Conservation (phyloP, 2,329 filamentous ascomycete species). For the Stylonectria norvegica region DNA sequence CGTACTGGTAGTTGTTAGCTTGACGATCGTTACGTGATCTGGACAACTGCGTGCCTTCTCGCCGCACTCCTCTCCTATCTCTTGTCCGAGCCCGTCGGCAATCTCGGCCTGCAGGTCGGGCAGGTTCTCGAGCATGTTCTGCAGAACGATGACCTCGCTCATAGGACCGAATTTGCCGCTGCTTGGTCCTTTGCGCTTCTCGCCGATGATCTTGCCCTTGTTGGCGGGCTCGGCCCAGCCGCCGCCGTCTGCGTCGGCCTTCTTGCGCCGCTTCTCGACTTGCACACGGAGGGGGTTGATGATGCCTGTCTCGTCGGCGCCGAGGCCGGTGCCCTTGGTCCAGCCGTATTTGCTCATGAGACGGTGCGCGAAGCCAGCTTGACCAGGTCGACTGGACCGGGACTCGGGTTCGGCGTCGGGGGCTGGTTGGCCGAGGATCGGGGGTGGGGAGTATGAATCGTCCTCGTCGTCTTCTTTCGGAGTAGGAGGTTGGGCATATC, state of each 20-base stretch:
- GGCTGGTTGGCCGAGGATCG: constrained; percentile 44
- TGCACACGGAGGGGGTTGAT: constrained; percentile 78
- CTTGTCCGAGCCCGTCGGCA: constrained; percentile 73
- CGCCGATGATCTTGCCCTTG: constrained; percentile 78
- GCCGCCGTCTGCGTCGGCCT: constrained; percentile 72
- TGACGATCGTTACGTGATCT: background rate
- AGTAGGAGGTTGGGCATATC: constrained; percentile 50
- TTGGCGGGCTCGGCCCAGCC: constrained; percentile 68
- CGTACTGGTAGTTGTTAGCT: constrained; percentile 56
- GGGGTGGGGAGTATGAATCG: constrained; percentile 41
- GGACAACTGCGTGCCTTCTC: constrained; percentile 55
- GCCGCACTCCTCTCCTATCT: constrained; percentile 91
- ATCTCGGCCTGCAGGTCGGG: constrained; percentile 74
- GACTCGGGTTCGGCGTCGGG: constrained; percentile 38
- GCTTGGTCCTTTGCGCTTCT: constrained; percentile 51
- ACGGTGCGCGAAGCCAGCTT: constrained; percentile 80
- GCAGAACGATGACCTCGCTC: constrained; percentile 77
- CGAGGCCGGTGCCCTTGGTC: constrained; percentile 82
- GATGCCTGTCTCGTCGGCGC: constrained; percentile 78
- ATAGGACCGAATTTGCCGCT: constrained; percentile 62
- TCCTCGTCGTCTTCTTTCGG: constrained; percentile 36
- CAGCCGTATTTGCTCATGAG: constrained; percentile 94
- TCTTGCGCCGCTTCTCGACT: constrained; percentile 81
- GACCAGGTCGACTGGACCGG: constrained; percentile 68
- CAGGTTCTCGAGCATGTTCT: constrained; percentile 83